These are phyloP conservation scores for Coprinopsis strossmayeri DNA, from an alignment of 768 basidiomycete genomes.

Conservation along the genomic window DNA sequence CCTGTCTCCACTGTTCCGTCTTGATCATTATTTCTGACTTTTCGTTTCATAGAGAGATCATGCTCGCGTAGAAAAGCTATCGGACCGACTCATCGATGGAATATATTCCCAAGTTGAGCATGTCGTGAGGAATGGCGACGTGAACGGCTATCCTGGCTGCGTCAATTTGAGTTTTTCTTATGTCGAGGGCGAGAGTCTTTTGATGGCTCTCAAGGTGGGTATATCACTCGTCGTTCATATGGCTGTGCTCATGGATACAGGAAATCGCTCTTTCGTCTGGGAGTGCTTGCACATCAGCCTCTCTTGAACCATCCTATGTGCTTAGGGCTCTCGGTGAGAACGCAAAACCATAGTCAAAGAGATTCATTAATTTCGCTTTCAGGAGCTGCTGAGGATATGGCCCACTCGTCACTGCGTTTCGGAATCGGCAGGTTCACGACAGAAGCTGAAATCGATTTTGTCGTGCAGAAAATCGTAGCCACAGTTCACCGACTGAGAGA, in stretches of 20 bases:
- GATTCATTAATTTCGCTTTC: slow-evolving; percentile 5
- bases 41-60: slow-evolving; percentile 62
- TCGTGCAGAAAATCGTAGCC: slow-evolving; percentile 77
- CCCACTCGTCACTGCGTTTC: slow-evolving; percentile 95
- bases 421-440: slow-evolving; percentile 98
- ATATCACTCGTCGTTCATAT: neutral
- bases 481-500: slow-evolving; percentile 88
- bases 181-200: slow-evolving; percentile 92
- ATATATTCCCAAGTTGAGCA: slow-evolving; percentile 83
- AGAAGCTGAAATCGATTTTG: slow-evolving; percentile 93
- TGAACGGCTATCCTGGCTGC: slow-evolving; percentile 90
- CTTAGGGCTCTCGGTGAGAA: slow-evolving; percentile 81
- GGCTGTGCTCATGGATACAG: slow-evolving; percentile 30
- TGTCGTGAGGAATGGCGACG: slow-evolving; percentile 92
- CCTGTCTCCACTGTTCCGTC: neutral
- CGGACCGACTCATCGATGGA: slow-evolving; percentile 72
- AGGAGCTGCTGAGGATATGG: slow-evolving; percentile 98
- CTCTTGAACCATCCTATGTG: slow-evolving; percentile 96
- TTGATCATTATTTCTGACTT: slow-evolving; percentile 16
- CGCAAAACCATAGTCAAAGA: neutral
- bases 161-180: slow-evolving; percentile 94
- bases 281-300: slow-evolving; percentile 97
- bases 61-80: slow-evolving; percentile 61
- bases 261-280: slow-evolving; percentile 97
- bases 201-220: slow-evolving; percentile 90